A percentile compares a stretch with the other conserved stretches of the same genome.
phyloP scores from a whole-genome alignment of 2,329 filamentous ascomycete species.

The Pestalotiopsis sp. region DNA sequence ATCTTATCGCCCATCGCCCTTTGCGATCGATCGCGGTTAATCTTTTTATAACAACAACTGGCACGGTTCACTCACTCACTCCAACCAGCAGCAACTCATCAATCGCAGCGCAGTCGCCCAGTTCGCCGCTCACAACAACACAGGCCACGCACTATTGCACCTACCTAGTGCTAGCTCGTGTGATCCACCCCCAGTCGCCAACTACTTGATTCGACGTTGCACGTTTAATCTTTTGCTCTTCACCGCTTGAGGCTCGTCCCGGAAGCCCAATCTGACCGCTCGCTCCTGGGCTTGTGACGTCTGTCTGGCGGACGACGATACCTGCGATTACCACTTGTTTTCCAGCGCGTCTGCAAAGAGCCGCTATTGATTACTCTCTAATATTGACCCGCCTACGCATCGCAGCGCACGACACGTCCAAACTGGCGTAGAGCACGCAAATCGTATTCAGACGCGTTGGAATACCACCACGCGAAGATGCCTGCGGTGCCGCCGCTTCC shows the following conservation, averaged over 20 bases:
- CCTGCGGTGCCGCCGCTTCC: slow-evolving; percentile 65
- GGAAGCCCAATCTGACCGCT: background rate
- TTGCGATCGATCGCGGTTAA: background rate
- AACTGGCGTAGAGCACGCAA: background rate
- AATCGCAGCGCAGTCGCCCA: too few relatives aligned
- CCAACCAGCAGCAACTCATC: background rate
- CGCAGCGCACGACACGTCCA: background rate
- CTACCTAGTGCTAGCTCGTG: background rate
- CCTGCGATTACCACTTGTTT: background rate
- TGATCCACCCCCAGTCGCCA: background rate
- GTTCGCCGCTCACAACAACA: background rate
- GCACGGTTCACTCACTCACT: background rate
- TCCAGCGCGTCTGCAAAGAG: background rate
- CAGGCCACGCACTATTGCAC: background rate
- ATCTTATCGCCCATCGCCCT: background rate
- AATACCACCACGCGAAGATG: slow-evolving; percentile 45
- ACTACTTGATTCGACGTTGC: background rate
- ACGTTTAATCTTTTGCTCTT: background rate
- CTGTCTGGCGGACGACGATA: background rate
- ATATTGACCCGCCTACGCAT: background rate
- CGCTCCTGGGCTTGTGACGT: background rate
- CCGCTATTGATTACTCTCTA: background rate
- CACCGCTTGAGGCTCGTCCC: background rate
- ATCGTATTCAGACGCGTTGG: background rate
- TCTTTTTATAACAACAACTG: background rate